A percentile compares a stretch with the other conserved stretches of the same genome.
phyloP scores from a whole-genome alignment of 441 rosid species.

The Hura crepitans region DNA sequence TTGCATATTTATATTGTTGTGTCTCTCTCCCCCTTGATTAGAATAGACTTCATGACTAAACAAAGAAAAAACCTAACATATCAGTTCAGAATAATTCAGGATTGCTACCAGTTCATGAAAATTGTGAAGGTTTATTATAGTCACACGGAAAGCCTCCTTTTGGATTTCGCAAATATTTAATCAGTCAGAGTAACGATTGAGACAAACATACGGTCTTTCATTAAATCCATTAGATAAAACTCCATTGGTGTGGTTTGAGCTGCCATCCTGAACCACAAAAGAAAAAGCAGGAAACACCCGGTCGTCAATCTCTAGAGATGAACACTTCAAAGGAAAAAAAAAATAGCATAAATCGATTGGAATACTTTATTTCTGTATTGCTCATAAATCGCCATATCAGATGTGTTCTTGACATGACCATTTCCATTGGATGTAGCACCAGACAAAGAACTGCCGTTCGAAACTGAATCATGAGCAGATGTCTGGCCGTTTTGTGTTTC shows the following conservation, averaged over 20 bases:
- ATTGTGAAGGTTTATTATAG: background rate
- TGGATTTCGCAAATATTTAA: background rate
- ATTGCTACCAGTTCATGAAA: background rate
- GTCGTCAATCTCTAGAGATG: background rate
- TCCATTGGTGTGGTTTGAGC: conserved; percentile 36
- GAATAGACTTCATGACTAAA: background rate
- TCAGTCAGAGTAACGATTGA: conserved; percentile 10
- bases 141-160: background rate
- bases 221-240: conserved; percentile 34
- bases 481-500: conserved; percentile 40
- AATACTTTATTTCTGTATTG: conserved; percentile 53
- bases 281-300: background rate
- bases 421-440: conserved; percentile 32
- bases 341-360: background rate
- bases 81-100: background rate
- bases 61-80: background rate
- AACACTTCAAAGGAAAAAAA: background rate
- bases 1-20: background rate
- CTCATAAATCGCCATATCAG: conserved; percentile 62
- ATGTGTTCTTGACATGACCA: conserved; percentile 38
- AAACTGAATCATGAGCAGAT: conserved; percentile 34
- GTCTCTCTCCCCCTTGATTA: background rate
- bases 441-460: conserved; percentile 32
- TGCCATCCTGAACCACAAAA: conserved; percentile 33
- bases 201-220: conserved; percentile 52